Evolutionary conservation across 805 yeast species (phyloP), one percentile per base, ranked within the genome.

Genomic region (Alloascoidea africana): DNA sequence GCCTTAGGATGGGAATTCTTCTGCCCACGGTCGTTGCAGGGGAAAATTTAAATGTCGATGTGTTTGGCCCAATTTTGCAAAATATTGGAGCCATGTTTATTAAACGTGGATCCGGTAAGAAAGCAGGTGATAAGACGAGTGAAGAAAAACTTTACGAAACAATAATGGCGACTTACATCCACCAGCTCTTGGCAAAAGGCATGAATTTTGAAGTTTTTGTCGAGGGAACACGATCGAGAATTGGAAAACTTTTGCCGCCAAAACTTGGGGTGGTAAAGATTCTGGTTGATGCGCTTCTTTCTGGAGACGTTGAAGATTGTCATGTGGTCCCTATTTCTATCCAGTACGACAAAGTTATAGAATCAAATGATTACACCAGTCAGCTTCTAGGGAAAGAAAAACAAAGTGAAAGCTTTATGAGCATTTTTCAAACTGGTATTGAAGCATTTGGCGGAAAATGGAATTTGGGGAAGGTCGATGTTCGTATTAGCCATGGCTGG

Each of bases 151-250:
- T 67, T 52, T 56, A 62, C 55, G 48, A 67, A 54, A 51, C 61
- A 3, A 49, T 60, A 14, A 50, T 60, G 42, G 62, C 58, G 42
- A 48, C 60, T 32, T 62, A 66, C 39, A 57, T 73, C 35, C 72
- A 70, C 44, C 68, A 67, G 23, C 44, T 69, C 5, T 59, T 73
- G 18, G 40, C 58, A 16, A 59, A 67, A 41, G 72, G 74, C 36
- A 54, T 65, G 39, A 65, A 65, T 44, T 56, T 73, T 42, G 79
- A 74, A 47, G 72, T 76, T 41, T 73, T 73, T 45, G 68, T 73
- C 37, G 81, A 73, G 50, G 81, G 81, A n/a, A 70, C 77, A 1
- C 62, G 81, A 32, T 72, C 79, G 2, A 59, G 81, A 41, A 73
- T 74, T 42, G 81, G 81, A n/a, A 74, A 74, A 47, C 55, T 73